Base-by-base conservation (phyloP, 352 stramenopile species). In the Globisporangium rhizosaccharum region DNA sequence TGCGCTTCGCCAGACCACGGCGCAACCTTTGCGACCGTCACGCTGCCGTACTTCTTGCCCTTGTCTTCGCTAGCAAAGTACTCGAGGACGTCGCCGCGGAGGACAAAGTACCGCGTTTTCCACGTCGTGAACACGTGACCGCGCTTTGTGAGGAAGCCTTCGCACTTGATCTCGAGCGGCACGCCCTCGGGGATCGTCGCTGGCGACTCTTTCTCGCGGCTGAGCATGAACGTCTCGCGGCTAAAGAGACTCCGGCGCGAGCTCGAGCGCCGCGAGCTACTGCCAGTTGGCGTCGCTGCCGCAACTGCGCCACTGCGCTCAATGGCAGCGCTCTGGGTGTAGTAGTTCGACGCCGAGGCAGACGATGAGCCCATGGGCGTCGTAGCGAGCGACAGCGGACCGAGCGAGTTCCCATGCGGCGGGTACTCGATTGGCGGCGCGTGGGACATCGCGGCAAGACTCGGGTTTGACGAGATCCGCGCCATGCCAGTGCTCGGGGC, bases 61-160 rank as follows among this genome's bases (percentile, higher is more conserved):
- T 94, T 95, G 57, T 92, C 84, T 62, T 94, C 86, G 44, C 79
- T 75, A 2, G 82, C 76, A 47, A 91, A 95, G 61, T 95, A 95
- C 58, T 93, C 85, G 49, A 95, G 67, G 51, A 91, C 77, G 36
- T 93, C 88, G 11, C 81, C 79, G 23, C 83, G 75, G 45, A 96
- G 64, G 37, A 89, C 88, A 62, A 96, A 96, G 70, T 93, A 96
- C 25, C 87, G 81, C 59, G 85, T 96, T 69, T 94, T 96, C 87
- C 87, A 96, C 68, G 91, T 96, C 28, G 85, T 96, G 51, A 94
- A 92, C 66, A 94, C 74, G 67, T 96, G 87, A 33, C 87, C 87
- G 53, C 85, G 76, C 69, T 96, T 96, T 15, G 85, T 94, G 18
- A 96, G 57, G 50, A 90, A 96, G 30, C 87, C 87, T 55, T 93